A percentile compares a stretch with the other conserved stretches of the same genome.
Conservation (phyloP, 306 rosid species). For the Gillenia trifoliata region DNA sequence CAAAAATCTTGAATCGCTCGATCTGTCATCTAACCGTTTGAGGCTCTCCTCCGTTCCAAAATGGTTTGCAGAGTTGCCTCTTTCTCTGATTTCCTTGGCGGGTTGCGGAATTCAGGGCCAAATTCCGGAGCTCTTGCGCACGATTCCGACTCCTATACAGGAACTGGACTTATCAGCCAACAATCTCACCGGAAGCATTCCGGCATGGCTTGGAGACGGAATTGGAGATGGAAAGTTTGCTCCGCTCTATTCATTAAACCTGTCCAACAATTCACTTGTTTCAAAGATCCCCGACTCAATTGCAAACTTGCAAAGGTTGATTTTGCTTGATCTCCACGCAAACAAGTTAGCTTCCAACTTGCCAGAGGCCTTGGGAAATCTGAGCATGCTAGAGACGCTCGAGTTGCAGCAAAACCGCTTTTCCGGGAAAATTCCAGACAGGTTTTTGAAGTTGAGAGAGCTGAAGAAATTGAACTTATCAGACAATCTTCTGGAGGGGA, state of each 20-base stretch:
- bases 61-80: constrained; percentile 39
- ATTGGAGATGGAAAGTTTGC: constrained; percentile 53
- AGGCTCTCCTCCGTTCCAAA: constrained; percentile 42
- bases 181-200: constrained; percentile 45
- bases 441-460: constrained; percentile 42
- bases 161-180: constrained; percentile 50
- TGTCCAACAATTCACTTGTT: constrained; percentile 53
- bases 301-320: constrained; percentile 33
- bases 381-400: constrained; percentile 43
- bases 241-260: constrained; percentile 51
- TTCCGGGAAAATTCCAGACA: constrained; percentile 49
- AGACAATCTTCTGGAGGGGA: constrained; percentile 61
- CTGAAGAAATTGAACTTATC: constrained; percentile 53
- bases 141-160: constrained; percentile 35
- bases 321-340: constrained; percentile 62
- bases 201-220: constrained; percentile 63
- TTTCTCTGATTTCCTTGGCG: constrained; percentile 46
- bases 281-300: constrained; percentile 52
- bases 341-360: constrained; percentile 40
- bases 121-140: constrained; percentile 36
- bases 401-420: constrained; percentile 61
- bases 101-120: constrained; percentile 52
- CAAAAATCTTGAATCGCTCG: constrained; percentile 45
- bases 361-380: constrained; percentile 46
- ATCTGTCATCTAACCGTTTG: constrained; percentile 56